A percentile compares a stretch with the other conserved stretches of the same genome.
Conservation (phyloP, 1,284 basidiomycete genomes). For the Pyrrhoderma lamaoense region DNA sequence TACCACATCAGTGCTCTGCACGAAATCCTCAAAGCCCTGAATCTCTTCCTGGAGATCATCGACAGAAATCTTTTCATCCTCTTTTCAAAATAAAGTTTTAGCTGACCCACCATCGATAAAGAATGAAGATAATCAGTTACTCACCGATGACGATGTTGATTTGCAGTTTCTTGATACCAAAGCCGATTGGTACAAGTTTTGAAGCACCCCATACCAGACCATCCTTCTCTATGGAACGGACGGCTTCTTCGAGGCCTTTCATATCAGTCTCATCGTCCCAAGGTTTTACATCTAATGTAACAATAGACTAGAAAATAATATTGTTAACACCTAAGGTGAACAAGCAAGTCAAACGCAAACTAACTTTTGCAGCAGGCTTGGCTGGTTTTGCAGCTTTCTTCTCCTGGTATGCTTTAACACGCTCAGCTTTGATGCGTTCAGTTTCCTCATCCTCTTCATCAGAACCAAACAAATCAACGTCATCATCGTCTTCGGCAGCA, state of each 20-base stretch:
- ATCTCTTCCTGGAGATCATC: slow-evolving; percentile 94
- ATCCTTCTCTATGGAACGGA: slow-evolving; percentile 84
- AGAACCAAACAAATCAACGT: slow-evolving; percentile 88
- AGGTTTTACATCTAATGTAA: slow-evolving; percentile 96
- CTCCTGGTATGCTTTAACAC: slow-evolving; percentile 88
- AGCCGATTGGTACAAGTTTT: slow-evolving; percentile 92
- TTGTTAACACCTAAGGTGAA: slow-evolving; percentile 16
- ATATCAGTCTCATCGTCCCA: slow-evolving; percentile 99
- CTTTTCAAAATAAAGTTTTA: slow-evolving; percentile 38
- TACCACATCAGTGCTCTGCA: slow-evolving; percentile 90
- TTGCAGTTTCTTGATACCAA: slow-evolving; percentile 88
- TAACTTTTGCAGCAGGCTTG: slow-evolving; percentile 83
- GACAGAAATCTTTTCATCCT: slow-evolving; percentile 92
- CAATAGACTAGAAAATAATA: slow-evolving; percentile 64
- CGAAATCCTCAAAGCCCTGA: slow-evolving; percentile 78
- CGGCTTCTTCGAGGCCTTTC: slow-evolving; percentile 74
- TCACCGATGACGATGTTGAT: slow-evolving; percentile 90
- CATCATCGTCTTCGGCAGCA: slow-evolving; percentile 71
- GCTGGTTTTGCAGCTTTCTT: slow-evolving; percentile 87
- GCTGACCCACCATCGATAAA: background rate
- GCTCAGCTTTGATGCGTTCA: slow-evolving; percentile 91
- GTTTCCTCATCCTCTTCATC: slow-evolving; percentile 89
- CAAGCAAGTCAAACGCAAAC: no score
- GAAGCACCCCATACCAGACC: slow-evolving; percentile 94
- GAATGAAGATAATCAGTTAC: slow-evolving; percentile 23